Conservation (phyloP, 2,329 filamentous ascomycete genomes). For the Ambrosiella xylebori region DNA sequence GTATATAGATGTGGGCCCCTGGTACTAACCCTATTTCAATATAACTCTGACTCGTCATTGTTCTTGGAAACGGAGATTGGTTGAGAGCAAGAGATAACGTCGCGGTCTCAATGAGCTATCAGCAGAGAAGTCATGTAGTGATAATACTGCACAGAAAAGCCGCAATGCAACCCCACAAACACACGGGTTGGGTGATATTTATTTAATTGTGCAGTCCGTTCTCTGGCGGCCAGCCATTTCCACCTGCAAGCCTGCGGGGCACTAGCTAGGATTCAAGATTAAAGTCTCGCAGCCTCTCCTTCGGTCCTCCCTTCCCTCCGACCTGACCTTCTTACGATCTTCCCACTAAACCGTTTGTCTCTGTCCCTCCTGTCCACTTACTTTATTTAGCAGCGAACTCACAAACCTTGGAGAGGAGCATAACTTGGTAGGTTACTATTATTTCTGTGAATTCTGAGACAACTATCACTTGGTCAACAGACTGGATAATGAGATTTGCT, state of each 20-base stretch:
- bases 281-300: too few species aligned
- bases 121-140: not conserved
- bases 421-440: too few species aligned
- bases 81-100: too few species aligned
- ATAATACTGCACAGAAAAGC: not conserved
- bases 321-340: too few species aligned
- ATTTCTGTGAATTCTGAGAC: not conserved
- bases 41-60: not conserved
- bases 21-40: not conserved
- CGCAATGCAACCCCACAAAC: not conserved
- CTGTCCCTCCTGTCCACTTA: too few species aligned
- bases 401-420: too few species aligned
- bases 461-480: not conserved
- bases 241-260: not conserved
- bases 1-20: not conserved
- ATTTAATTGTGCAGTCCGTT: not conserved
- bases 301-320: too few species aligned
- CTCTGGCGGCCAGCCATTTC: not conserved
- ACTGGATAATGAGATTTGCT: not conserved
- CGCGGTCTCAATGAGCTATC: too few species aligned
- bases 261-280: not conserved
- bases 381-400: too few species aligned
- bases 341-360: too few species aligned
- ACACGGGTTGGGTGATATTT: not conserved
- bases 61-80: not conserved